Conservation (phyloP, 2,329 filamentous ascomycete genomes). For the Fusarium irregulare region DNA sequence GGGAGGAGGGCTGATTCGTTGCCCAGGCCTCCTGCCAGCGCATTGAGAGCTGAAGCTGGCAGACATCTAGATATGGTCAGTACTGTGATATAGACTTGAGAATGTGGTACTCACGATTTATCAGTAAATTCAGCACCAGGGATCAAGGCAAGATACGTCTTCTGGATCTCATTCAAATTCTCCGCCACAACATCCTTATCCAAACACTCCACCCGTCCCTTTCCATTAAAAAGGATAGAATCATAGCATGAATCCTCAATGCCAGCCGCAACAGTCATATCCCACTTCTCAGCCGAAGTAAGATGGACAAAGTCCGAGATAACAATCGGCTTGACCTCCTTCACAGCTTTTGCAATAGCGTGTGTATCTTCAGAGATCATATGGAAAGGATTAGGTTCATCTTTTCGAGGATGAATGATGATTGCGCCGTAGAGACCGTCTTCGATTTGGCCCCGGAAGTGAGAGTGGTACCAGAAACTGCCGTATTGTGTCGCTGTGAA, state of each 20-base stretch:
- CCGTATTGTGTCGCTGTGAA: conserved; percentile 69
- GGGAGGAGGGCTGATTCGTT: conserved; percentile 55
- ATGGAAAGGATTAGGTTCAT: conserved; percentile 58
- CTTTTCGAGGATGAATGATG: conserved; percentile 56
- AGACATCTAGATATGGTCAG: conserved; percentile 36
- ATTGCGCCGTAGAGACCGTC: conserved; percentile 71
- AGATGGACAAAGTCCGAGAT: conserved; percentile 68
- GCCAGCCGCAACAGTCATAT: conserved; percentile 57
- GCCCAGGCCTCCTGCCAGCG: conserved; percentile 44
- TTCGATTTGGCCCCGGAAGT: conserved; percentile 65
- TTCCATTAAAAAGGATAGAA: conserved; percentile 71
- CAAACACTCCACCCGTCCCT: conserved; percentile 66
- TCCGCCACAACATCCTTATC: conserved; percentile 56
- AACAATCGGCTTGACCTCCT: conserved; percentile 59
- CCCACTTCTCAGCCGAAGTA: conserved; percentile 60
- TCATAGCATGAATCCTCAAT: conserved; percentile 68
- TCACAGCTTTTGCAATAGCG: conserved; percentile 63
- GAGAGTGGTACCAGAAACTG: conserved; percentile 71
- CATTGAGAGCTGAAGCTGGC: conserved; percentile 54
- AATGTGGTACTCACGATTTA: conserved; percentile 51
- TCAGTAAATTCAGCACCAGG: conserved; percentile 52
- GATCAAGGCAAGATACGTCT: conserved; percentile 44
- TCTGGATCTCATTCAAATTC: conserved; percentile 50
- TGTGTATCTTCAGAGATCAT: conserved; percentile 56
- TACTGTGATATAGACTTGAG: fast-evolving